Evolutionary conservation across 2,329 filamentous ascomycete species (phyloP).

Genomic region (Colletotrichum endophyticum): DNA sequence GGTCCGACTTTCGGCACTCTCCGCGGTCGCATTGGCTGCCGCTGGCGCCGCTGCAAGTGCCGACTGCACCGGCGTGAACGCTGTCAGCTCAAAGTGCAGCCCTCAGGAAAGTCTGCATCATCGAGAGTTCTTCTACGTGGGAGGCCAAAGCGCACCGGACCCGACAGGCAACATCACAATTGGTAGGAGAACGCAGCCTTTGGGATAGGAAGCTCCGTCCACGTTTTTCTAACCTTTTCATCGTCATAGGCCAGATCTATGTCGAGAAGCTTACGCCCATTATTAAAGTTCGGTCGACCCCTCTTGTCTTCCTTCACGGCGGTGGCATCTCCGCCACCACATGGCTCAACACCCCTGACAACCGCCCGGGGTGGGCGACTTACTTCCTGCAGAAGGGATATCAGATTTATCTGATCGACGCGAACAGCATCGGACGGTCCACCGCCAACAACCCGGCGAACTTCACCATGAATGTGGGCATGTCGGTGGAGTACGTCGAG

Average conservation of each 20-base stretch:
- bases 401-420: slow-evolving; percentile 44
- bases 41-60: neutral
- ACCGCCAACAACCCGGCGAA: slow-evolving; percentile 29
- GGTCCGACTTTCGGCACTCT: neutral
- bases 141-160: slow-evolving; percentile 28
- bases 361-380: slow-evolving; percentile 43
- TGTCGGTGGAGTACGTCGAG: slow-evolving; percentile 28
- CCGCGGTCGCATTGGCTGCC: neutral
- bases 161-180: slow-evolving; percentile 25
- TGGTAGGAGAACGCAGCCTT: neutral
- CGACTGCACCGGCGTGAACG: slow-evolving; percentile 10
- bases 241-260: slow-evolving; percentile 30
- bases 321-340: slow-evolving; percentile 33
- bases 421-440: slow-evolving; percentile 37
- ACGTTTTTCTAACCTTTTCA: neutral
- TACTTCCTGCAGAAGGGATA: slow-evolving; percentile 45
- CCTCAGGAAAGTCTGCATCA: slow-evolving; percentile 8
- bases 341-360: slow-evolving; percentile 44
- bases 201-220: accelerated
- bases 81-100: slow-evolving; percentile 4
- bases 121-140: slow-evolving; percentile 33
- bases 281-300: slow-evolving; percentile 24
- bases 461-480: slow-evolving; percentile 28
- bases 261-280: slow-evolving; percentile 35
- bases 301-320: slow-evolving; percentile 36